Evolutionary conservation across 768 basidiomycete species (phyloP), one percentile per base, ranked within the genome.

Genomic region (Boletus pseudopeckii): DNA sequence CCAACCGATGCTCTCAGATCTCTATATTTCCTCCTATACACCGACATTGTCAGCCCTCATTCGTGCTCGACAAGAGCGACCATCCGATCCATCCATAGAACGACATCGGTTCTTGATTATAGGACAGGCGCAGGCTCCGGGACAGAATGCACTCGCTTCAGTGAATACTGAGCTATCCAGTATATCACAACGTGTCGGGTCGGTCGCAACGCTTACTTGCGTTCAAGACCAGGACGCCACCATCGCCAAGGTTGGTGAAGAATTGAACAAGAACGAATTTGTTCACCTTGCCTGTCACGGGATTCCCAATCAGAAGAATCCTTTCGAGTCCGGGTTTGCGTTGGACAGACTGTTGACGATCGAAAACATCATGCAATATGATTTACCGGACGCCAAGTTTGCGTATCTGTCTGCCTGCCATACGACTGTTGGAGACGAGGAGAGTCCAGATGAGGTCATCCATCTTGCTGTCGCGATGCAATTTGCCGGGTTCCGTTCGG

Each of bases 401-500:
- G 39, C 45, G 9, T 55, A 55, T 18, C 34, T 57, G 8, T 55
- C 53, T 24, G 45, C 43, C 7, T 48, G 43, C 6, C 38, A 45
- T 26, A 43, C 48, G 20, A 18, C 34, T 4, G 37, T 33, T 1
- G 42, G 42, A 2, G 41, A 53, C 32, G 22, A 40, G n/a, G 52
- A 47, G 38, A 48, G 33, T 17, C 45, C 44, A 1, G 45, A 53
- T 3, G 52, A 53, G 18, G 42, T 22, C 3, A 53, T 56, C 17
- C 42, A 54, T 37, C 52, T 44, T 4, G 46, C 47, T 2, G 43
- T 47, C 0, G 37, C 52, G 2, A 48, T 48, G 52, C 55, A 56
- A n/a, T 48, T 43, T 5, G 41, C 52, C 9, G 55, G 52, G 3
- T 56, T 56, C 38, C 43, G 47, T 8, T 56, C 55, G 1, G 55